phyloP scores from a whole-genome alignment of 176 grass and related monocot species.

The Musa beccarii region DNA sequence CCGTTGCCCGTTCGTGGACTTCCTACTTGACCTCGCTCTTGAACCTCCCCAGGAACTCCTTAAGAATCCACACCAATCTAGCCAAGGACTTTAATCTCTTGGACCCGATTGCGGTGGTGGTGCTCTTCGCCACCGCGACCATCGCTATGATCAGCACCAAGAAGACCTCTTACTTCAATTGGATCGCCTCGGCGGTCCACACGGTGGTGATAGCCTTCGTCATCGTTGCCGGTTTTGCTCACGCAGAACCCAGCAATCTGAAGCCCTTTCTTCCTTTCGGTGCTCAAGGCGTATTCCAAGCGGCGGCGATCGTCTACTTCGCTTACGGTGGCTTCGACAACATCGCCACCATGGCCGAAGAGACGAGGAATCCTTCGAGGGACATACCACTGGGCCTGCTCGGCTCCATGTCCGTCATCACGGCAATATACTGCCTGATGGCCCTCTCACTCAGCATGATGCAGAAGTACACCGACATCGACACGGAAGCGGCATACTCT shows the following conservation, averaged over 20 bases:
- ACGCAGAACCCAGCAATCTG: conserved; percentile 55
- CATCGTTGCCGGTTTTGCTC: conserved; percentile 52
- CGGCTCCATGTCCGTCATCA: conserved; percentile 81
- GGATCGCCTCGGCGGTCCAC: conserved; percentile 63
- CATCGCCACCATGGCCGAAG: conserved; percentile 94
- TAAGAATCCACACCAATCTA: conserved; percentile 48
- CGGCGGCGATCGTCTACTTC: conserved; percentile 84
- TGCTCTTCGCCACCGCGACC: conserved; percentile 47
- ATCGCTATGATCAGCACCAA: conserved; percentile 65
- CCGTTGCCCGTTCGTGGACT: conserved; percentile 67
- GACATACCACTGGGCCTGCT: conserved; percentile 84
- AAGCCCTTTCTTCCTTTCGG: conserved; percentile 69
- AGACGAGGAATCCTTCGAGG: conserved; percentile 64
- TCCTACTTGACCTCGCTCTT: conserved; percentile 73
- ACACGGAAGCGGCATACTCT: conserved; percentile 53
- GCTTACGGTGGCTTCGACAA: conserved; percentile 91
- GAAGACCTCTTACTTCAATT: conserved; percentile 68
- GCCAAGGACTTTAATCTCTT: conserved; percentile 44
- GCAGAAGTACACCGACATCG: conserved; percentile 63
- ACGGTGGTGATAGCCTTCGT: conserved; percentile 54
- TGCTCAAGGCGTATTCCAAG: conserved; percentile 60
- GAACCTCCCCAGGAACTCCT: conserved; percentile 34
- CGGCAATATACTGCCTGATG: conserved; percentile 74
- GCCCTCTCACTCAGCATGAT: conserved; percentile 87
- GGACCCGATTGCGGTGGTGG: conserved; percentile 58